A percentile compares a stretch with the other conserved stretches of the same genome.
phyloP scores from a whole-genome alignment of 208 protist species.

The Spongospora subterranea region DNA sequence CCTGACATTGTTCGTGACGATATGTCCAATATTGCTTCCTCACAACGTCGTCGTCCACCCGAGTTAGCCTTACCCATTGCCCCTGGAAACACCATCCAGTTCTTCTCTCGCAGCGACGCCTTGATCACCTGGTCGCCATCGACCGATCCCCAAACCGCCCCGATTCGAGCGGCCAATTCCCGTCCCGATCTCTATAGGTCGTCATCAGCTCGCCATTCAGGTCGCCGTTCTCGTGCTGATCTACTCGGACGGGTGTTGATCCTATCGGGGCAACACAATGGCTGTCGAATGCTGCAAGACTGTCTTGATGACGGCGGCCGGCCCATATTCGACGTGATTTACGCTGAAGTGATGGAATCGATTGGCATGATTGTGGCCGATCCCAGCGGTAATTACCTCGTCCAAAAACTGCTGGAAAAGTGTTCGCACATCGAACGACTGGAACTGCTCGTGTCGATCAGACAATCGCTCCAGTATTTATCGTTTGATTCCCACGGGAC shows the following conservation, averaged over 20 bases:
- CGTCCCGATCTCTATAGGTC: too few species aligned
- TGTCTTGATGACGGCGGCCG: conserved; percentile 26
- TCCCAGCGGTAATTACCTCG: conserved; percentile 3
- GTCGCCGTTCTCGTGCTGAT: not conserved
- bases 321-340: conserved; percentile 17
- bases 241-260: not conserved
- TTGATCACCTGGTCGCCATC: too few species aligned
- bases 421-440: not conserved
- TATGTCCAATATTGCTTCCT: too few species aligned
- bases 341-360: not conserved
- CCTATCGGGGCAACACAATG: not conserved
- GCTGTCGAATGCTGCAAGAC: not conserved
- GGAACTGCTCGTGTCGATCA: not conserved
- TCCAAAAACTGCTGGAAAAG: conserved; percentile 37
- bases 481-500: not conserved
- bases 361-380: not conserved
- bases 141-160: too few species aligned
- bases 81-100: too few species aligned
- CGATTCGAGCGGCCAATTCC: too few species aligned
- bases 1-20: too few species aligned
- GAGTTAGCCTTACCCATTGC: too few species aligned
- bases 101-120: too few species aligned
- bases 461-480: not conserved
- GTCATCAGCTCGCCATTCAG: too few species aligned
- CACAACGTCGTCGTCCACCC: too few species aligned